Evolutionary conservation across 2,329 filamentous ascomycete genomes (phyloP), one percentile per base, ranked within the genome.

Genomic region (Alternaria sp.): DNA sequence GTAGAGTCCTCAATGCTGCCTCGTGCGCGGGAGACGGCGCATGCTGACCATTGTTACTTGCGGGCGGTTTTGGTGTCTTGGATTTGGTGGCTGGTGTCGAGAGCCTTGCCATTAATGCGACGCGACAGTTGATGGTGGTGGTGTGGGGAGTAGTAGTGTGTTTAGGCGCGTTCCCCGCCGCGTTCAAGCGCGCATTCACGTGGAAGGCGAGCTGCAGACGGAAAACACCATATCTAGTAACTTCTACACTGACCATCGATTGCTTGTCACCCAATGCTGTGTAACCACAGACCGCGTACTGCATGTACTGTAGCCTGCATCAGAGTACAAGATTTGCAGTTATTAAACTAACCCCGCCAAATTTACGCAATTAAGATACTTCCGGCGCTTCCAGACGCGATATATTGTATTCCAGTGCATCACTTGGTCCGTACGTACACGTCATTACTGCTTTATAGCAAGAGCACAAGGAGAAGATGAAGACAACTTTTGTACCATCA

Each of bases 1-100:
- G 75, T 20, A 68, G 62, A 5, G 54, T 63, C 12, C 66, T 67
- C 20, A 75, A 56, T 12, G 67, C 69, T 18, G 68, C 68, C 18
- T 72, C 63, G 9, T 75, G 62, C 16, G 71, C 72, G 3, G 51
- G 51, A 8, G 57, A 66, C 24, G 54, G 48, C 14, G 47, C 42
- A 28, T 28, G 22, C 12, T 55, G 34, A 18, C 24, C 41, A 36
- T 46, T 41, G 12, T 18, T 28, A 11, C 5, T 18, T 22, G 41
- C 24, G 24, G 8, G 11, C 11, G 20, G 5, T 14, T n/a, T 24
- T 12, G 6, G 1, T 4, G 26, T n/a, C 7, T 20, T 52, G 34
- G 42, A 16, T 6, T 22, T 41, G 14, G 58, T 52, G 18, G 54
- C 48, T 38, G 58, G 42, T 22, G 58, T 30, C 28, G 54, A 28